Evolutionary conservation across 257 asterid genomes (phyloP), one percentile per base, ranked within the genome.

Genomic region (Penstemon davidsonii): DNA sequence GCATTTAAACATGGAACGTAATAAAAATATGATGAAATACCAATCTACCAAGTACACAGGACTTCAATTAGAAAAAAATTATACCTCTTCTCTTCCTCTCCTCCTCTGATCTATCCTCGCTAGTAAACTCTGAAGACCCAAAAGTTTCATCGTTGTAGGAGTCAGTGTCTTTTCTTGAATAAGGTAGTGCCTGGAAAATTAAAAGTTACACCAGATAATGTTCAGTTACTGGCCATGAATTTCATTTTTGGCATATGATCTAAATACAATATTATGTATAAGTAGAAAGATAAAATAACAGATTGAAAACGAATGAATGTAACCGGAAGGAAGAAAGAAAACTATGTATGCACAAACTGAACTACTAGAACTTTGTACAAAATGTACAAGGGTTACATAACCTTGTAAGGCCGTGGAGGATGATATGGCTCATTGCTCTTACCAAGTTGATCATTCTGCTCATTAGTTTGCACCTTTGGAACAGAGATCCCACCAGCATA

Each of bases 391-490:
- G 44, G 58, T 25, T 13, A 65, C 47, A 72, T 65, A 53, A 91
- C 99, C 98, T 94, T 94, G 74, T 87, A 94, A 61, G 99, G 98
- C 13, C 96, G 91, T 80, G 99, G 99, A 78, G 99, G 99, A 52
- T 94, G 98, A 77, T 91, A 91, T 38, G 94, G 92, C 72, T 87
- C 99, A 73, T 51, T 86, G 87, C 87, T 89, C 79, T 72, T 86
- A 74, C 73, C 87, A 69, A 83, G 91, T 52, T 86, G 96, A 79
- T 25, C 33, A 25, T 80, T 58, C 33, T 51, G 83, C 66, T 91
- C 98, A 68, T 74, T 86, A 6, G 85, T 63, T 63, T 81, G 83
- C 73, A 42, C 72, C 80, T 87, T 94, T 15, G 90, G 54, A 60
- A 92, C 83, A 56, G 92, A 74, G 40, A 65, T 33, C 68, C 96